phyloP scores from a whole-genome alignment of 2,329 filamentous ascomycete genomes.

The Paraphaeosphaeria minitans region DNA sequence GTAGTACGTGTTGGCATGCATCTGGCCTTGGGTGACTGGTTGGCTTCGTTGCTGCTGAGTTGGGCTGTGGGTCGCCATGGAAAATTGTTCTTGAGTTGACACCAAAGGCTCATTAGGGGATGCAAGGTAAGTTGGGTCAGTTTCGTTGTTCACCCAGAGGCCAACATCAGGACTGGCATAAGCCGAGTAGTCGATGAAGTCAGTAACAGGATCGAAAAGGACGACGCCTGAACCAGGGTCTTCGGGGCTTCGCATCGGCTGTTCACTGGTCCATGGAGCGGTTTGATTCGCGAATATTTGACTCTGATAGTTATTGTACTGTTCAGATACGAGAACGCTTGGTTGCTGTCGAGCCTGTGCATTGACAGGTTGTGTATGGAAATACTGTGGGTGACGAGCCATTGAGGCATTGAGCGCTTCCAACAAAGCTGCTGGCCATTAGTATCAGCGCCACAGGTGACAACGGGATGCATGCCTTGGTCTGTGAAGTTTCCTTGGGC shows the following conservation, averaged over 20 bases:
- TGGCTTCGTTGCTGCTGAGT: constrained; percentile 17
- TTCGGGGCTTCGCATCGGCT: constrained; percentile 33
- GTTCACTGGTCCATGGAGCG: constrained; percentile 39
- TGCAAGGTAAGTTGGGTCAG: constrained; percentile 32
- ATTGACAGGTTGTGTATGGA: constrained; percentile 20
- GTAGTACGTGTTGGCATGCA: constrained; percentile 17
- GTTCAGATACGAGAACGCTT: constrained; percentile 22
- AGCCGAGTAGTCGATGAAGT: constrained; percentile 27
- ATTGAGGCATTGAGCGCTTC: constrained; percentile 31
- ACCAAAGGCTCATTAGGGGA: constrained; percentile 36
- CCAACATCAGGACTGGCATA: constrained; percentile 27
- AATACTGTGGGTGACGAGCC: constrained; percentile 20
- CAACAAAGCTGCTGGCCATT: constrained; percentile 29
- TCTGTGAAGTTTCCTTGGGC: constrained; percentile 28
- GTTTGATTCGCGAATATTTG: constrained; percentile 33
- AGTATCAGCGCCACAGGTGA: constrained; percentile 12
- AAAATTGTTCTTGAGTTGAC: constrained; percentile 31
- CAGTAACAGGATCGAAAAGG: constrained; percentile 40
- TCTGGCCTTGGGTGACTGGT: not conserved
- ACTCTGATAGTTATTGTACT: constrained; percentile 25
- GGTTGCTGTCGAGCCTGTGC: constrained; percentile 23
- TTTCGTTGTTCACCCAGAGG: constrained; percentile 33
- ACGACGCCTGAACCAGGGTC: constrained; percentile 33
- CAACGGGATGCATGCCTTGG: constrained; percentile 27
- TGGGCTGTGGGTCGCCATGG: constrained; percentile 21